Conservation (phyloP, 2,329 filamentous ascomycete genomes). For the Mycosphaerella sp. region DNA sequence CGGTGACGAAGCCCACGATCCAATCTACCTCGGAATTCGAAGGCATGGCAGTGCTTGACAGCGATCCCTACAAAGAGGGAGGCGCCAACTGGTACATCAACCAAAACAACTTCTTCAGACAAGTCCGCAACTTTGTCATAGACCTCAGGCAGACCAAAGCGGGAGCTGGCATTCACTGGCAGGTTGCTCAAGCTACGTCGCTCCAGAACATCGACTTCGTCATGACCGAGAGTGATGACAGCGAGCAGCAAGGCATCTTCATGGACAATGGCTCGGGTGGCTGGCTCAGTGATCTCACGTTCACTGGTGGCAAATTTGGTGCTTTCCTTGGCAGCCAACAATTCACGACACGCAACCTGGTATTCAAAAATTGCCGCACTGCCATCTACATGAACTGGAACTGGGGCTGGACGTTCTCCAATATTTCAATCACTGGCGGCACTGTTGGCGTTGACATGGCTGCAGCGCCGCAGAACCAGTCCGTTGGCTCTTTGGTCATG, state of each 20-base stretch:
- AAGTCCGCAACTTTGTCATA: conserved; percentile 50
- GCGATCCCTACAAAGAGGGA: conserved; percentile 69
- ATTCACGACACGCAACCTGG: conserved; percentile 49
- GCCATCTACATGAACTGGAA: conserved; percentile 52
- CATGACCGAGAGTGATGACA: conserved; percentile 40
- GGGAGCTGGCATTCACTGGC: conserved; percentile 48
- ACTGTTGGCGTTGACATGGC: conserved; percentile 47
- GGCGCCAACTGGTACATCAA: conserved; percentile 48
- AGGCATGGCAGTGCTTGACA: conserved; percentile 84
- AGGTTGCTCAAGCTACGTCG: conserved; percentile 51
- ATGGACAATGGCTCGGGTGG: conserved; percentile 34
- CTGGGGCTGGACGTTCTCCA: conserved; percentile 48
- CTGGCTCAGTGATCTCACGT: conserved; percentile 54
- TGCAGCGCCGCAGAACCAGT: conserved; percentile 35
- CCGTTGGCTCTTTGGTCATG: conserved; percentile 78
- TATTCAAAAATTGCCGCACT: conserved; percentile 46
- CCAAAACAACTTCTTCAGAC: conserved; percentile 52
- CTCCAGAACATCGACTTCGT: conserved; percentile 58
- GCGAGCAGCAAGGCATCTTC: conserved; percentile 44
- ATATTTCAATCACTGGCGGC: conserved; percentile 43
- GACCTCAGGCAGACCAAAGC: conserved; percentile 39
- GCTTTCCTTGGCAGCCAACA: conserved; percentile 60
- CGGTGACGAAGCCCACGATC: conserved; percentile 62
- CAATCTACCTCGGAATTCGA: conserved; percentile 51
- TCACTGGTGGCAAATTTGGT: conserved; percentile 56